These are phyloP conservation scores for Puccinia coronata DNA, from an alignment of 1,284 basidiomycete species.

Conservation along the genomic window DNA sequence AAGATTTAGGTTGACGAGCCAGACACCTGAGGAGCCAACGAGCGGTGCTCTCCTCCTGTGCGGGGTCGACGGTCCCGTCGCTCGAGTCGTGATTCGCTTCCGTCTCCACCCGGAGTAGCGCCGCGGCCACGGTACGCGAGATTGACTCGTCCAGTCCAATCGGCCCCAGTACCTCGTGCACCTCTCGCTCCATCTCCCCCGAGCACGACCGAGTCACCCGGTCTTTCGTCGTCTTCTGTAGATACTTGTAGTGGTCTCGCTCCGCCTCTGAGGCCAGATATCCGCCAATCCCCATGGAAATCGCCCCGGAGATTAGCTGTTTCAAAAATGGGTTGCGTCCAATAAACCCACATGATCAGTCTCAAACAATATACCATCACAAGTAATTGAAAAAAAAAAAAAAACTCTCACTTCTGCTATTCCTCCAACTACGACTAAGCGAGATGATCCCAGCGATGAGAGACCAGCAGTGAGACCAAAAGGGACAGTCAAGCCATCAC, in stretches of 20 bases:
- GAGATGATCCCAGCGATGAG: slow-evolving; percentile 82
- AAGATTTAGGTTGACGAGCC: slow-evolving; percentile 27
- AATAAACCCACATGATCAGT: not conserved
- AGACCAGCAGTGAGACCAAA: slow-evolving; percentile 87
- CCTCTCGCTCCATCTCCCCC: slow-evolving; percentile 94
- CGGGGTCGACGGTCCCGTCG: not conserved
- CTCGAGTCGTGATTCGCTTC: slow-evolving; percentile 11
- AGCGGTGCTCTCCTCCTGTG: slow-evolving; percentile 67
- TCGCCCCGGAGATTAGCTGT: slow-evolving; percentile 82
- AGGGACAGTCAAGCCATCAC: slow-evolving; percentile 92
- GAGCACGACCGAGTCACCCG: slow-evolving; percentile 82
- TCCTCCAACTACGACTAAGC: slow-evolving; percentile 84
- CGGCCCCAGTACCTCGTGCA: slow-evolving; percentile 79
- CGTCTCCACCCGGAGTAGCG: slow-evolving; percentile 18
- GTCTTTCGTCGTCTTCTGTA: slow-evolving; percentile 61
- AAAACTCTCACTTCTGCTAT: slow-evolving; percentile 67
- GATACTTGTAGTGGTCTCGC: slow-evolving; percentile 69
- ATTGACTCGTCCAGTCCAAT: slow-evolving; percentile 82
- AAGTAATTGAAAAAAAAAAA: slow-evolving; percentile 5
- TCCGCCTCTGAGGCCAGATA: slow-evolving; percentile 96
- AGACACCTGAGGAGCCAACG: slow-evolving; percentile 19
- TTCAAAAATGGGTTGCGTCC: not conserved
- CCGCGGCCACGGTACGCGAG: slow-evolving; percentile 65
- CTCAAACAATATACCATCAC: too few species aligned
- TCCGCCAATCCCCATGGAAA: slow-evolving; percentile 93